A percentile compares a stretch with the other conserved stretches of the same genome.
phyloP scores from a whole-genome alignment of 2,329 filamentous ascomycete species.

The Paraconiothyrium brasiliense region DNA sequence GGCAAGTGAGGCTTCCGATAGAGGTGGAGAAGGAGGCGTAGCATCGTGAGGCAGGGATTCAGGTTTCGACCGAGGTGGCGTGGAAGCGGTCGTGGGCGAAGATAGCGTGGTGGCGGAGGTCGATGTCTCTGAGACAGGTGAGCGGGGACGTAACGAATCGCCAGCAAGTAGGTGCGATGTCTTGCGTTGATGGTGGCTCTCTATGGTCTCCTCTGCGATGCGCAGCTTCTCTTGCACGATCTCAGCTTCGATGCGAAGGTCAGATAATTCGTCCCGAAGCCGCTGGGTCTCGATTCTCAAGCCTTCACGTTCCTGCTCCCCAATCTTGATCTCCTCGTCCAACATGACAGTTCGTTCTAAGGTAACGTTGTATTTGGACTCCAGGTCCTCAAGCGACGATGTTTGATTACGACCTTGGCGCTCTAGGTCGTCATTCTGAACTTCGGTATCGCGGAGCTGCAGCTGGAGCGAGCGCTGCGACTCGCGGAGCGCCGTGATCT shows the following conservation, averaged over 20 bases:
- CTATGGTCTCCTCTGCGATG: conserved; percentile 66
- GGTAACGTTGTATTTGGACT: conserved; percentile 94
- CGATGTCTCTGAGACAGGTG: conserved; percentile 78
- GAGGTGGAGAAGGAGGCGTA: conserved; percentile 91
- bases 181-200: conserved; percentile 61
- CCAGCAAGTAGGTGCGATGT: conserved; percentile 59
- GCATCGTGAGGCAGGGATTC: conserved; percentile 71
- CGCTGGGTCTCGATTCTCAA: conserved; percentile 91
- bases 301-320: conserved; percentile 89
- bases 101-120: conserved; percentile 84
- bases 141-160: conserved; percentile 64
- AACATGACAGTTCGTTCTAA: conserved; percentile 93
- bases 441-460: conserved; percentile 91
- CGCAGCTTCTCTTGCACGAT: conserved; percentile 94
- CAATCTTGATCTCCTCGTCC: conserved; percentile 91
- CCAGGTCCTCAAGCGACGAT: conserved; percentile 94
- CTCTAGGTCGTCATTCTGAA: conserved; percentile 98
- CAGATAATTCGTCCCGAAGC: conserved; percentile 87
- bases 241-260: conserved; percentile 93
- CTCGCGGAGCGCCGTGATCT: conserved; percentile 91
- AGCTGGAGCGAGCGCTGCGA: conserved; percentile 82
- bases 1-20: conserved; percentile 82
- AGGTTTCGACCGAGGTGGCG: conserved; percentile 77
- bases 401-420: conserved; percentile 94
- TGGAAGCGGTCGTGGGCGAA: conserved; percentile 88